Conservation (phyloP, 1,284 basidiomycete genomes). For the Puccinia hordei region DNA sequence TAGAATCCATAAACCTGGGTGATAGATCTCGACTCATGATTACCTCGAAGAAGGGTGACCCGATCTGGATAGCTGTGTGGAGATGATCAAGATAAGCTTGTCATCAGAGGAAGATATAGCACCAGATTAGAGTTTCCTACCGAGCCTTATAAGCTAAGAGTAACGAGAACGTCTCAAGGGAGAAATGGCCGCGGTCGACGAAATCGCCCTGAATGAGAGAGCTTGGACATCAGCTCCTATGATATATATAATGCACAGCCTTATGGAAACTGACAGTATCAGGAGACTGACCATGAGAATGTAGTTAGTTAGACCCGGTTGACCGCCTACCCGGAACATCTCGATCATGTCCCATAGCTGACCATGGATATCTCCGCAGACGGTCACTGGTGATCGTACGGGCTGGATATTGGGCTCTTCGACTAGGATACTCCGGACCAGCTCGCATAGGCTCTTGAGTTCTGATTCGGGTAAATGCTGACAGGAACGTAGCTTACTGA, state of each 20-base stretch:
- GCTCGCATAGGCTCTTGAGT: slow-evolving; percentile 85
- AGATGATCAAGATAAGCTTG: neutral
- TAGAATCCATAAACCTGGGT: slow-evolving; percentile 99
- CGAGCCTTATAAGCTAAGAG: slow-evolving; percentile 86
- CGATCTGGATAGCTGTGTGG: slow-evolving; percentile 80
- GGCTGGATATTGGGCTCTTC: slow-evolving; percentile 96
- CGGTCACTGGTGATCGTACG: slow-evolving; percentile 84
- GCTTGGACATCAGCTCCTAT: neutral
- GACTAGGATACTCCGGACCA: slow-evolving; percentile 79
- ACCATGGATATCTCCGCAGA: slow-evolving; percentile 91
- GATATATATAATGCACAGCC: too few species aligned
- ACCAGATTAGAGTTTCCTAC: slow-evolving; percentile 61
- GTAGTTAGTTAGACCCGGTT: slow-evolving; percentile 85
- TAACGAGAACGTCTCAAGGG: slow-evolving; percentile 89
- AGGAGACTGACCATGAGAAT: slow-evolving; percentile 84
- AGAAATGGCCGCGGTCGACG: slow-evolving; percentile 94
- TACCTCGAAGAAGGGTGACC: slow-evolving; percentile 85
- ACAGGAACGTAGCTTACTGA: slow-evolving; percentile 74
- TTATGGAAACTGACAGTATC: neutral
- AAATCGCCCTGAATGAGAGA: slow-evolving; percentile 77
- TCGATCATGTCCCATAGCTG: slow-evolving; percentile 96
- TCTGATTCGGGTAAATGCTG: slow-evolving; percentile 83
- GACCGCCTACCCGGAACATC: slow-evolving; percentile 83
- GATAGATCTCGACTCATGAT: slow-evolving; percentile 94
- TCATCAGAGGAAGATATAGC: neutral